phyloP scores from a whole-genome alignment of 2,329 filamentous ascomycete genomes.

The Fusarium albidum region DNA sequence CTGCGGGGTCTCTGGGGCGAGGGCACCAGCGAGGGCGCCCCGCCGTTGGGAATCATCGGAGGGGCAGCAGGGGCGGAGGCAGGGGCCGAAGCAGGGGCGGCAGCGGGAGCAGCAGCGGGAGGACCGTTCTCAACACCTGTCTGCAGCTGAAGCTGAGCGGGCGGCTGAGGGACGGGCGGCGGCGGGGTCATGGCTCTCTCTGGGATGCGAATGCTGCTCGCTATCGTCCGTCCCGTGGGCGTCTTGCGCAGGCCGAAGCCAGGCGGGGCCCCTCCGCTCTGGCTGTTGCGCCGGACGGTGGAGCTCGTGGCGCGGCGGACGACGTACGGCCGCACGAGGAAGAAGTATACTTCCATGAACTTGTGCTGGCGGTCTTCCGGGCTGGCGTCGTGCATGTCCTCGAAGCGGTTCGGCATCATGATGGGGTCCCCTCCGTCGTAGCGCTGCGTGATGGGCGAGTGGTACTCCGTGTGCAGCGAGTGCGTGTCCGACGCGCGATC shows the following conservation, averaged over 20 bases:
- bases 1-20: conserved; percentile 22
- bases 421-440: conserved; percentile 16
- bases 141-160: conserved; percentile 3
- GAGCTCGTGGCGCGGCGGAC: conserved; percentile 44
- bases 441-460: conserved; percentile 16
- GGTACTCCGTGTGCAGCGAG: conserved; percentile 33
- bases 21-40: background rate
- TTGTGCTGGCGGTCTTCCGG: conserved; percentile 58
- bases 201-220: conserved; percentile 31
- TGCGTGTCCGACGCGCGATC: conserved; percentile 39
- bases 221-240: conserved; percentile 34
- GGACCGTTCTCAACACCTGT: conserved; percentile 18
- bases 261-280: conserved; percentile 32
- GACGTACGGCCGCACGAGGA: conserved; percentile 52
- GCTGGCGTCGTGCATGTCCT: conserved; percentile 55
- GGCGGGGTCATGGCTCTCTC: conserved; percentile 18
- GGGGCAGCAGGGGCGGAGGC: no score
- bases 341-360: conserved; percentile 63
- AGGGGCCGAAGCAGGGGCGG: no score
- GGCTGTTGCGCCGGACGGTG: conserved; percentile 38
- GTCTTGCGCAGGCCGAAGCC: conserved; percentile 32
- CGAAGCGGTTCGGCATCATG: conserved; percentile 45
- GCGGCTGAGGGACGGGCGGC: conserved; percentile 11
- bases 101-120: background rate
- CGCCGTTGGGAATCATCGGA: conserved; percentile 8